phyloP scores from a whole-genome alignment of 805 yeast species.

The Wickerhamiella parazyma region DNA sequence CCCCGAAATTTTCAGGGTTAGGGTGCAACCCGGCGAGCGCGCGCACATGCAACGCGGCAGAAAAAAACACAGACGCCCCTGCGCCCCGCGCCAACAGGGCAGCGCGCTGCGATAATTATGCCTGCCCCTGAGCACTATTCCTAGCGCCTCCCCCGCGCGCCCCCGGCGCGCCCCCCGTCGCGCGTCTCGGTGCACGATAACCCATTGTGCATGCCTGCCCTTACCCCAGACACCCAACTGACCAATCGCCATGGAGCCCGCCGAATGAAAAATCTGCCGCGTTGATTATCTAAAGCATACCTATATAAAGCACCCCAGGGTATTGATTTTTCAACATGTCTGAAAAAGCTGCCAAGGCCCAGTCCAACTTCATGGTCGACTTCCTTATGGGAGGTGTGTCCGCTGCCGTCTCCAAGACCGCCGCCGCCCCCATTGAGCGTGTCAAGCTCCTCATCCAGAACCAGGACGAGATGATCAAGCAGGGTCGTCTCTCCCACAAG shows the following conservation, averaged over 20 bases:
- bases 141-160: too few species aligned
- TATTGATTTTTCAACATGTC: conserved; percentile 4
- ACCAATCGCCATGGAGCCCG: conserved; percentile 2
- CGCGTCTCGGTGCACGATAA: neutral
- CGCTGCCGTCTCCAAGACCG: conserved; percentile 93
- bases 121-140: too few species aligned
- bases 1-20: neutral
- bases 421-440: conserved; percentile 92
- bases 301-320: conserved; percentile 6
- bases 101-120: too few species aligned
- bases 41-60: neutral
- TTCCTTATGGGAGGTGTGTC: conserved; percentile 97
- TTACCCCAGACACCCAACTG: neutral
- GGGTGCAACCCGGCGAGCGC: neutral
- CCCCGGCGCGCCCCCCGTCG: too few species aligned
- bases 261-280: conserved; percentile 8
- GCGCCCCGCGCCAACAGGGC: too few species aligned
- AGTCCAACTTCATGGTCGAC: conserved; percentile 32
- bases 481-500: conserved; percentile 75
- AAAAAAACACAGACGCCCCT: too few species aligned
- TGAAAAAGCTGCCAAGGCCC: conserved; percentile 9
- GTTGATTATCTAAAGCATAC: conserved; percentile 7
- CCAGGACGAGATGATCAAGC: conserved; percentile 93
- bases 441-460: conserved; percentile 87
- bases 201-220: neutral